Base-by-base conservation (phyloP, 2,329 filamentous ascomycete species). In the Botrytis sinoallii region DNA sequence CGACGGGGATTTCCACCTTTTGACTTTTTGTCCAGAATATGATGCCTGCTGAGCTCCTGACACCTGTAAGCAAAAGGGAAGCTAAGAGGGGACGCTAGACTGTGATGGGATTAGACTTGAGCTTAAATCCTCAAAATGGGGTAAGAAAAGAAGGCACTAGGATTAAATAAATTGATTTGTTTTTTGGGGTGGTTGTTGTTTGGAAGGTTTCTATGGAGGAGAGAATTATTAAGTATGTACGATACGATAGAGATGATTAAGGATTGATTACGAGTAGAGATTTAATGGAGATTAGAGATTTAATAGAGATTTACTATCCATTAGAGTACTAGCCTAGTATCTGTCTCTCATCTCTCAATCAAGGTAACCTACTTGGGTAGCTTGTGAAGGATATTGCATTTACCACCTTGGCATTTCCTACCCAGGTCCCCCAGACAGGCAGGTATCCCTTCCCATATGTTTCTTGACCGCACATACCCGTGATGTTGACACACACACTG, bases 101-200 rank as follows among this genome's bases (percentile, higher is more conserved):
- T 14, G 0, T 32, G 3, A 29, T 29, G 0, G 3, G 25, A 10
- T 25, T 71, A 71, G 69, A 4, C 16, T 10, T 71, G 69, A 71
- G 69, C 69, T 71, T 71, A 71, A 71, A 64, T 71, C 2, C 5
- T 25, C 8, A 22, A 40, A 64, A 48, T 61, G 68, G 57, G 68
- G 42, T 38, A 63, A n/a, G 48, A 5, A 70, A 42, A 32, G 12
- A n/a, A 22, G 29, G 12, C 29, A 29, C 68, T 8, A 70, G 68
- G 55, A 46, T 70, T 70, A 20, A 63, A 38, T 46, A 3, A 18
- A 52, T 25, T n/a, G 8, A 42, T 42, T 20, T 20, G 7, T 46
- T 46, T 63, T 18, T 14, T 14, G 12, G 5, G 12, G 8, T 22
- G 7, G 1, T 61, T 16, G 4, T 14, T 12, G 40, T 14, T 7